These are phyloP conservation scores for Penicillium sp. DNA, from an alignment of 2,329 filamentous ascomycete genomes.

Conservation along the genomic window DNA sequence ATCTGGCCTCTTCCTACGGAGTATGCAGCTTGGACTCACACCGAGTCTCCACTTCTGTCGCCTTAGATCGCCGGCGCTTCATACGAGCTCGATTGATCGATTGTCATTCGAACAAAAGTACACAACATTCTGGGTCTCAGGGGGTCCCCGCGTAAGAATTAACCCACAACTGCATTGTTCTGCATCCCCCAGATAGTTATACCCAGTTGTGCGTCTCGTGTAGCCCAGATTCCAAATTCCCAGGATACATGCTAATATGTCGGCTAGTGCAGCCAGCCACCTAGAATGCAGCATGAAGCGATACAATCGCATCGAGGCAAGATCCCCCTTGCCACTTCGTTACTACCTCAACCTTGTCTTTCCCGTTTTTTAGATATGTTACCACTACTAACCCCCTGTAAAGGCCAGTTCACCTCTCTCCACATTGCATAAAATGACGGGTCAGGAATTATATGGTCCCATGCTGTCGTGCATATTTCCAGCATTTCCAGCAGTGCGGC, in stretches of 20 bases:
- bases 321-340: neutral
- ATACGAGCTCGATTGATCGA: neutral
- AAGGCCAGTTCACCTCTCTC: neutral
- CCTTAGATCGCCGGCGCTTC: neutral
- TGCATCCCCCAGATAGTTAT: neutral
- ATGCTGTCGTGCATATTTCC: conserved; percentile 21
- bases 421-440: conserved; percentile 15
- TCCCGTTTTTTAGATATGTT: neutral
- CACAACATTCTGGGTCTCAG: neutral
- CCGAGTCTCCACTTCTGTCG: neutral
- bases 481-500: neutral
- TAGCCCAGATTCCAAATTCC: conserved; percentile 2
- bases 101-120: neutral
- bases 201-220: neutral
- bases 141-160: neutral
- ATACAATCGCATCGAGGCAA: neutral
- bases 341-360: neutral
- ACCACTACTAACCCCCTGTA: neutral
- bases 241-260: neutral
- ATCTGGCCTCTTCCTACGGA: neutral
- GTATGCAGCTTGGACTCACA: neutral
- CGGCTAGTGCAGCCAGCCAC: conserved; percentile 1
- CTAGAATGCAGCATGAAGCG: conserved; percentile 1
- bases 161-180: neutral
- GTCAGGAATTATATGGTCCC: conserved; percentile 9